Evolutionary conservation across 129 eudicot genomes (phyloP), one percentile per base, ranked within the genome.

Genomic region (Chrysanthemum makinoi): DNA sequence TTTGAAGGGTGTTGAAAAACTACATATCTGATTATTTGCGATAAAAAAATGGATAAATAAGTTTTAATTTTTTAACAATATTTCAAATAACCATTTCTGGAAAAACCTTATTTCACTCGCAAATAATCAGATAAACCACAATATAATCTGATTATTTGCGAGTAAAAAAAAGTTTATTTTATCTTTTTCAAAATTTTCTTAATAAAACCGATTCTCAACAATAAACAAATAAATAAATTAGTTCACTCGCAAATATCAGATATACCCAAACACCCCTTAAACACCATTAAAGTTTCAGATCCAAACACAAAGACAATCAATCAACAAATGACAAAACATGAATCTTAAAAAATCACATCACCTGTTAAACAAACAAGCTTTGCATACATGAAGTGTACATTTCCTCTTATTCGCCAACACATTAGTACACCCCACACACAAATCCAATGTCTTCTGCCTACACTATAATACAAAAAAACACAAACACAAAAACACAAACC

Each of bases 381-480:
- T 74, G 30, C 95, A 88, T 39, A 80, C 50, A 74, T 77, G 66
- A 18, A 75, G 69, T 13, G 90, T 48, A 65, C 95, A 88, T 66
- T 77, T 83, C 82, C 72, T 80, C 57, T 75, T 75, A 49, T 70
- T 44, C 3, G 47, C 74, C 3, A 2, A 17, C 53, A 70, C 49
- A 17, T 82, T 80, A 17, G 74, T 87, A 81, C 89, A 87, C 5
- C 76, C 17, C 2, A 80, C 89, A 0, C 73, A 47, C 49, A 82
- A 80, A 72, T 77, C 84, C 85, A 80, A 51, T 4, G 89, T 87
- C 72, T 87, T 87, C 62, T 87, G 95, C 10, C 95, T 83, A 72
- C 89, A 87, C 89, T 84, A 28, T 10, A 51, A 72, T 16, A 64
- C 54, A 53, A 53, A 15, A 51, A 55, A 71, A 26, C 33, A 30